Evolutionary conservation across 2,329 filamentous ascomycete species (phyloP).

Genomic region (Trichoderma sp.): DNA sequence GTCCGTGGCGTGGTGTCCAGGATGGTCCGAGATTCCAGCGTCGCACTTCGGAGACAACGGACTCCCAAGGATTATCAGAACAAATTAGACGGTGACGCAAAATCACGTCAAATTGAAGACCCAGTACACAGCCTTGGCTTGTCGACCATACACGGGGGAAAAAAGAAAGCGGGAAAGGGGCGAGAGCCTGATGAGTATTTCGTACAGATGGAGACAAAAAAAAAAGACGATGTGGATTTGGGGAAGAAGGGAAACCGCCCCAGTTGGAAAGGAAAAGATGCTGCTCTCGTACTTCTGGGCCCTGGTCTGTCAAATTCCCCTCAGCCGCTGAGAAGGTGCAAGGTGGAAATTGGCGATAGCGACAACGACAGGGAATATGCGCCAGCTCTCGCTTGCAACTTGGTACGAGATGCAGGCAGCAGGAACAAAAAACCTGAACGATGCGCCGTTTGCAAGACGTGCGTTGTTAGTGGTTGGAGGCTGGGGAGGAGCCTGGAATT

Average conservation of each 20-base stretch:
- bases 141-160: background rate
- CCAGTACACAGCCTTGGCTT: constrained; percentile 4
- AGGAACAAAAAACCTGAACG: background rate
- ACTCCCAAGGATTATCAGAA: constrained; percentile 6
- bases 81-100: constrained; percentile 7
- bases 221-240: constrained; percentile 12
- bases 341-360: constrained; percentile 22
- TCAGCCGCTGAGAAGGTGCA: constrained; percentile 19
- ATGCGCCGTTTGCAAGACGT: background rate
- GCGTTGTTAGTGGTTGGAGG: background rate
- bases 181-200: background rate
- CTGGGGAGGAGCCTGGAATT: background rate
- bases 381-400: background rate
- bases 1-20: constrained; percentile 1
- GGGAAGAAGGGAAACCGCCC: background rate
- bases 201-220: constrained; percentile 16
- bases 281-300: background rate
- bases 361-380: constrained; percentile 3
- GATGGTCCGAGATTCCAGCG: constrained; percentile 2
- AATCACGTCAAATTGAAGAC: constrained; percentile 15
- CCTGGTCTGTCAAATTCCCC: constrained; percentile 20
- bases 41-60: constrained; percentile 12
- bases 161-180: background rate
- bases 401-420: background rate
- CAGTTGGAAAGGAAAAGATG: constrained; percentile 1